Conservation (phyloP, 2,329 filamentous ascomycete species). For the Bertia moriformis region DNA sequence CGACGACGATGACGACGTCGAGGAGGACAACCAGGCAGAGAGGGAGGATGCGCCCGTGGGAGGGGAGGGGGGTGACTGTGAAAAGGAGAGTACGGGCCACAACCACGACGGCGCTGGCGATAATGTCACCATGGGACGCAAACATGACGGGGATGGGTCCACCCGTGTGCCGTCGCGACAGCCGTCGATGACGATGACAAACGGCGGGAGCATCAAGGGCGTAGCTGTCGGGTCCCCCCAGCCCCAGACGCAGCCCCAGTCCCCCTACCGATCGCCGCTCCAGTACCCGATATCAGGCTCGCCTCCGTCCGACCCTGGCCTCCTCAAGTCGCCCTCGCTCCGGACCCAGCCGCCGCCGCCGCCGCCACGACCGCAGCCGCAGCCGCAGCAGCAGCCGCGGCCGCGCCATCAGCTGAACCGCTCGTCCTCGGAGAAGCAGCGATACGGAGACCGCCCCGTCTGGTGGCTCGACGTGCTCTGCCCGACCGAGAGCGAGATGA, state of each 20-base stretch:
- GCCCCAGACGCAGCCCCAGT: neutral
- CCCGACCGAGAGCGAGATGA: constrained; percentile 91
- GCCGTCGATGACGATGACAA: neutral
- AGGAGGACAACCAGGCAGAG: too few relatives aligned
- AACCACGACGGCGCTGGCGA: too few relatives aligned
- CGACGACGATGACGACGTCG: too few relatives aligned
- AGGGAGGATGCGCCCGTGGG: constrained; percentile 3
- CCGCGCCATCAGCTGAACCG: constrained; percentile 13
- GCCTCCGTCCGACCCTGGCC: too few relatives aligned
- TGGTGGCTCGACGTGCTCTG: constrained; percentile 93
- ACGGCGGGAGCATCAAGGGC: neutral
- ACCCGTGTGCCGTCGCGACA: neutral
- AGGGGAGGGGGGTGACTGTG: neutral
- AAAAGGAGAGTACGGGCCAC: too few relatives aligned
- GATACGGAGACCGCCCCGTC: constrained; percentile 70
- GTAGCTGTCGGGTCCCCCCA: neutral
- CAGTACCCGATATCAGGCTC: neutral
- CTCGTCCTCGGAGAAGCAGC: constrained; percentile 20
- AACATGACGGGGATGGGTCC: too few relatives aligned
- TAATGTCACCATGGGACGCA: too few relatives aligned
- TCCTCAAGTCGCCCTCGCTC: neutral
- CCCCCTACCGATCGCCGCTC: neutral
- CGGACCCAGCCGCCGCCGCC: neutral
- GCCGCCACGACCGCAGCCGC: neutral
- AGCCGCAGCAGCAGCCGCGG: constrained; percentile 11